Conservation (phyloP, 1,284 basidiomycete genomes). For the Cerrena zonata region DNA sequence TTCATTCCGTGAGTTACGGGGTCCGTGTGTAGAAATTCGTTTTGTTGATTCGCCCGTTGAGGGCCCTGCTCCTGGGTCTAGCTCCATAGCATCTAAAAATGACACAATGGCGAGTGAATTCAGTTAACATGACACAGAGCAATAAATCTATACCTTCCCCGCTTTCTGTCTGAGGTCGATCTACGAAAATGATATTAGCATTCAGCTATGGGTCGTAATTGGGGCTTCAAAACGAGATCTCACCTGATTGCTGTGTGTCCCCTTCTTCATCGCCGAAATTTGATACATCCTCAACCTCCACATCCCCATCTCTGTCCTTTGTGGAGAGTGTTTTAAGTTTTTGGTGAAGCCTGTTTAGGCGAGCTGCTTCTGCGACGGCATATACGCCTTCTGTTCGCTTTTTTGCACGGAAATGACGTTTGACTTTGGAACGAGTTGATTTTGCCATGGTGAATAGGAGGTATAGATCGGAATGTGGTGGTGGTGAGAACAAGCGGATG, state of each 20-base stretch:
- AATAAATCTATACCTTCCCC: slow-evolving; percentile 31
- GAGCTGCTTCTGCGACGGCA: slow-evolving; percentile 78
- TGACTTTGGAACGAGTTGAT: slow-evolving; percentile 84
- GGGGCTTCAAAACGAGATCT: too few relatives aligned
- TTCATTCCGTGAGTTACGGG: slow-evolving; percentile 62
- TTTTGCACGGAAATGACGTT: slow-evolving; percentile 77
- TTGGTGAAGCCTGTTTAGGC: slow-evolving; percentile 69
- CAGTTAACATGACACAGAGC: background rate
- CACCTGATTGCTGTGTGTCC: slow-evolving; percentile 32
- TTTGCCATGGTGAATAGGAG: slow-evolving; percentile 73
- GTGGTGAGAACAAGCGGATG: background rate
- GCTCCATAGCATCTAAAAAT: slow-evolving; percentile 45
- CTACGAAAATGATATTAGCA: slow-evolving; percentile 23
- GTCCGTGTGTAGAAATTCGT: slow-evolving; percentile 68
- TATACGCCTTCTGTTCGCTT: slow-evolving; percentile 83
- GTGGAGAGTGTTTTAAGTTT: slow-evolving; percentile 56
- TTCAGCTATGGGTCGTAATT: background rate
- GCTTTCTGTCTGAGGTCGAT: slow-evolving; percentile 18
- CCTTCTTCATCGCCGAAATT: slow-evolving; percentile 14
- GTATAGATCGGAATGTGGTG: background rate
- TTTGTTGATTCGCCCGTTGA: slow-evolving; percentile 24
- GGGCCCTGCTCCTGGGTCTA: slow-evolving; percentile 35
- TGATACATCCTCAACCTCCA: slow-evolving; percentile 22
- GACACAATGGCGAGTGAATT: background rate
- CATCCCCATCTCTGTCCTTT: slow-evolving; percentile 38